Percentiles rank a stretch among this genome's conserved stretches.
Conservation (phyloP, 352 stramenopile species). For the Pythium chondricola region DNA sequence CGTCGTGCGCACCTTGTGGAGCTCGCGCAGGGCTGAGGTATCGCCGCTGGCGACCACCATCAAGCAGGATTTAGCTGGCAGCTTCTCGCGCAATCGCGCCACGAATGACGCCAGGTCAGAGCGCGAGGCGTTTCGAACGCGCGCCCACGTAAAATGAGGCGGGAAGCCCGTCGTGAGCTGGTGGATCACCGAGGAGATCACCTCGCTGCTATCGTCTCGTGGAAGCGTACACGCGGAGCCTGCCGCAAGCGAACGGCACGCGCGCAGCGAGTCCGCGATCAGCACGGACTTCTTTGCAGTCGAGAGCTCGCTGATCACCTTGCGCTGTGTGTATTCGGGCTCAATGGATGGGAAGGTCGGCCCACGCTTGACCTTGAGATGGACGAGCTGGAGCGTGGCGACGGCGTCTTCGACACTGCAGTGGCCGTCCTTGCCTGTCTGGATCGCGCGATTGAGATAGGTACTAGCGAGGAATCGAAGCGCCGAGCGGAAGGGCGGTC, state of each 20-base stretch:
- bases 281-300: constrained; percentile 69
- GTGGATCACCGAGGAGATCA: constrained; percentile 53
- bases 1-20: constrained; percentile 76
- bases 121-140: constrained; percentile 37
- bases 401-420: constrained; percentile 80
- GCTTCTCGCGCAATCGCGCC: constrained; percentile 28
- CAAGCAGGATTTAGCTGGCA: constrained; percentile 53
- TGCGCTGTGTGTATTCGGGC: constrained; percentile 69
- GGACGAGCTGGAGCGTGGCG: constrained; percentile 62
- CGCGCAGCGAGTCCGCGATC: constrained; percentile 61
- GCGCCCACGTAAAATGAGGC: constrained; percentile 73
- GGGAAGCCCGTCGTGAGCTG: constrained; percentile 81
- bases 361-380: constrained; percentile 74
- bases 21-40: constrained; percentile 47
- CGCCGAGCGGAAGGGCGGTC: constrained; percentile 67
- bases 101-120: constrained; percentile 33
- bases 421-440: constrained; percentile 64
- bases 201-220: constrained; percentile 34
- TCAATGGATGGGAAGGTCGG: constrained; percentile 69
- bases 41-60: constrained; percentile 48
- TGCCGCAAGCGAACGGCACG: constrained; percentile 55
- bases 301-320: constrained; percentile 69
- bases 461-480: constrained; percentile 68
- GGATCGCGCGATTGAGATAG: constrained; percentile 66
- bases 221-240: constrained; percentile 59